Percentiles rank a stretch among this genome's conserved stretches.
Evolutionary conservation across 306 rosid species (phyloP).

Genomic region (Fragaria iinumae): DNA sequence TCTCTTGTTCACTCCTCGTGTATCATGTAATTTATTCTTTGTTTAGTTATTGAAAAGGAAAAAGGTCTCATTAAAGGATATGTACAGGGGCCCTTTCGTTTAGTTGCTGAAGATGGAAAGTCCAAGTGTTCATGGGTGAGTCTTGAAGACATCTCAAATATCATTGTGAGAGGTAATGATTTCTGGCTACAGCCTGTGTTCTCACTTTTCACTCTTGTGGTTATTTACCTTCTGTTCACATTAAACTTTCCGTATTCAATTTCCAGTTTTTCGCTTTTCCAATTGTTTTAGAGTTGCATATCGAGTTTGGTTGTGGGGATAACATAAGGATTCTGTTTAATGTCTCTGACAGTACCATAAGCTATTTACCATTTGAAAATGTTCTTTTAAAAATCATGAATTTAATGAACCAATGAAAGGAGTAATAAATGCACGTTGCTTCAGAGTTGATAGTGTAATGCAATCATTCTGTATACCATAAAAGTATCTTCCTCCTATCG

Average conservation of each 20-base stretch:
- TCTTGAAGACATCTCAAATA: slow-evolving; percentile 89
- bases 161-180: slow-evolving; percentile 73
- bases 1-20: neutral
- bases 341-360: neutral
- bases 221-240: neutral
- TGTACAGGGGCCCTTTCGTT: slow-evolving; percentile 86
- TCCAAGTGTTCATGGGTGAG: slow-evolving; percentile 97
- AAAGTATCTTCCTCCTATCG: neutral
- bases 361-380: neutral
- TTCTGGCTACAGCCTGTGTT: slow-evolving; percentile 12
- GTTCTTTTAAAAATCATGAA: neutral
- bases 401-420: neutral
- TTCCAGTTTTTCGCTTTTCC: neutral
- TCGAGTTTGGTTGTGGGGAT: neutral
- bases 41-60: neutral
- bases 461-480: neutral
- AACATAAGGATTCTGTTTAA: neutral
- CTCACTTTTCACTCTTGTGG: neutral
- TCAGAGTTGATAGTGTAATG: neutral
- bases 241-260: neutral
- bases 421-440: neutral
- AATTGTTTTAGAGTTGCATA: neutral
- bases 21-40: neutral
- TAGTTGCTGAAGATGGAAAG: slow-evolving; percentile 98
- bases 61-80: slow-evolving; percentile 11